Percentiles rank a stretch among this genome's conserved stretches.
phyloP scores from a whole-genome alignment of 2,329 filamentous ascomycete genomes.

The Alternaria sp. region DNA sequence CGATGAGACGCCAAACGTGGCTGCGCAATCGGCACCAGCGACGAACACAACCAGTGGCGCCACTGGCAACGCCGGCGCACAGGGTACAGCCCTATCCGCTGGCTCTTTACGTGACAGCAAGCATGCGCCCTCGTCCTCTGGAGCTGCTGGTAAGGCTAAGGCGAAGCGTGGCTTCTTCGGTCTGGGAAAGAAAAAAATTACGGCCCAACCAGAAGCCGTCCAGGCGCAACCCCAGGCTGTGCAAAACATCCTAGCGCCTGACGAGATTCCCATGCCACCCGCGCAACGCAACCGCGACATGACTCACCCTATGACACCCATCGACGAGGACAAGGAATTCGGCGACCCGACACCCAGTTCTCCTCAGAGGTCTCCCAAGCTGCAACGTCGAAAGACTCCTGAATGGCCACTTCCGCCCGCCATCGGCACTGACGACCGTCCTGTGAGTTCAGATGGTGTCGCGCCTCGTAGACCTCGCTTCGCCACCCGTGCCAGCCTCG shows the following conservation, averaged over 20 bases:
- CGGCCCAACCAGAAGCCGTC: slow-evolving; percentile 36
- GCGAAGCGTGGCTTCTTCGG: slow-evolving; percentile 53
- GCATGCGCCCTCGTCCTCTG: slow-evolving; percentile 37
- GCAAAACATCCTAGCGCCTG: slow-evolving; percentile 37
- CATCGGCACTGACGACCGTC: slow-evolving; percentile 31
- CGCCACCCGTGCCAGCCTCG: slow-evolving; percentile 25
- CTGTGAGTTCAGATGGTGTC: slow-evolving; percentile 41
- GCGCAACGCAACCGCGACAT: slow-evolving; percentile 31
- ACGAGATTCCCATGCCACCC: slow-evolving; percentile 40
- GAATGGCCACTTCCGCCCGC: slow-evolving; percentile 58
- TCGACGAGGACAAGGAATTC: slow-evolving; percentile 43
- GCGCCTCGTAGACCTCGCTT: slow-evolving; percentile 28
- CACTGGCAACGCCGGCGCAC: slow-evolving; percentile 16
- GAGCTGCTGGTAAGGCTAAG: slow-evolving; percentile 45
- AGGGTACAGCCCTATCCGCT: slow-evolving; percentile 42
- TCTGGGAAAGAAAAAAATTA: slow-evolving; percentile 67
- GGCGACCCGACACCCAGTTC: slow-evolving; percentile 14
- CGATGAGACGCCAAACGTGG: slow-evolving; percentile 21
- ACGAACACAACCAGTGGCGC: slow-evolving; percentile 19
- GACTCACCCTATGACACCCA: slow-evolving; percentile 40
- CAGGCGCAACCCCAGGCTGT: slow-evolving; percentile 38
- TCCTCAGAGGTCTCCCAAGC: slow-evolving; percentile 47
- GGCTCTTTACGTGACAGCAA: slow-evolving; percentile 51
- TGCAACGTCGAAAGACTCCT: slow-evolving; percentile 57
- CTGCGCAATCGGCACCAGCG: slow-evolving; percentile 24